Evolutionary conservation across 2,329 filamentous ascomycete genomes (phyloP).

Genomic region (Teratosphaeria nubilosa): DNA sequence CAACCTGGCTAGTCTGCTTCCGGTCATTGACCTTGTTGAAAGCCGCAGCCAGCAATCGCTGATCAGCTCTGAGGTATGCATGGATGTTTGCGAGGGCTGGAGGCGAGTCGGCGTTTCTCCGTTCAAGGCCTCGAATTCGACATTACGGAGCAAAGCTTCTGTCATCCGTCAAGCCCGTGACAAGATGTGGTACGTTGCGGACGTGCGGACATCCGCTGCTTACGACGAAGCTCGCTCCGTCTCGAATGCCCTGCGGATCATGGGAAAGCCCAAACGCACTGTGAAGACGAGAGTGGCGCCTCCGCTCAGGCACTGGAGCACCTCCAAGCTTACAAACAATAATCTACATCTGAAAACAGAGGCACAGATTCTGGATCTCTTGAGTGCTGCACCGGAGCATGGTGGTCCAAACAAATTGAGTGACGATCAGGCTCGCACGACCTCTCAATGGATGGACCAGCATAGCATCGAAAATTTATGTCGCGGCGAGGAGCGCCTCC

Average conservation of each 20-base stretch:
- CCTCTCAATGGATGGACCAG: slow-evolving; percentile 69
- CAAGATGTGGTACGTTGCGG: slow-evolving; percentile 98
- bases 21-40: background rate
- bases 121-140: background rate
- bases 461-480: slow-evolving; percentile 87
- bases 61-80: background rate
- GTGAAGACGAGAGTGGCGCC: slow-evolving; percentile 31
- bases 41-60: background rate
- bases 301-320: slow-evolving; percentile 32
- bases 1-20: background rate
- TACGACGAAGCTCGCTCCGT: slow-evolving; percentile 84
- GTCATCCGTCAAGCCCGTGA: slow-evolving; percentile 43
- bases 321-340: slow-evolving; percentile 35
- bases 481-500: slow-evolving; percentile 85
- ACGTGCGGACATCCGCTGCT: slow-evolving; percentile 78
- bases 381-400: slow-evolving; percentile 72
- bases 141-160: background rate
- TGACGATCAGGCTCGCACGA: slow-evolving; percentile 88
- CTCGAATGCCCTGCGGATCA: slow-evolving; percentile 77
- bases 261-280: slow-evolving; percentile 52
- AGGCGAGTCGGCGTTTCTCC: background rate
- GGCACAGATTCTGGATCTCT: slow-evolving; percentile 74
- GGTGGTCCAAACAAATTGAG: slow-evolving; percentile 90
- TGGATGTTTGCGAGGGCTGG: slow-evolving; percentile 1
- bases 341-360: slow-evolving; percentile 69